Conservation (phyloP, 2,329 filamentous ascomycete genomes). For the Ophiostoma piceae region DNA sequence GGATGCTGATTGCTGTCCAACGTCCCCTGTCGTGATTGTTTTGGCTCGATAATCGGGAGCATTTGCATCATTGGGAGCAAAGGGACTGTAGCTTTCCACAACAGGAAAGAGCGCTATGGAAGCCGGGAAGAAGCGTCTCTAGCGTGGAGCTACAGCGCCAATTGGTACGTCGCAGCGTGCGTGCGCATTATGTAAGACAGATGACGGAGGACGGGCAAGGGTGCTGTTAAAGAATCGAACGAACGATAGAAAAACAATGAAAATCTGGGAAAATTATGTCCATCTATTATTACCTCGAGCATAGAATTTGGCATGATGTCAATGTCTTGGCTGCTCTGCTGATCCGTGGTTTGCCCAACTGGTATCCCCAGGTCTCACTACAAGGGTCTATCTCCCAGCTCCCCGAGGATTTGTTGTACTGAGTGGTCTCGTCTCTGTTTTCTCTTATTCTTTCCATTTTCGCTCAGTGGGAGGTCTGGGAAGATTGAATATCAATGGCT, state of each 20-base stretch:
- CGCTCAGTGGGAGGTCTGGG: background rate
- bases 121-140: conserved; percentile 16
- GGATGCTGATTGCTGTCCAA: background rate
- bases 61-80: background rate
- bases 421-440: background rate
- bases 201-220: background rate
- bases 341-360: background rate
- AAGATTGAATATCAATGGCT: background rate
- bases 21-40: background rate
- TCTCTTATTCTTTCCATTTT: conserved; percentile 5
- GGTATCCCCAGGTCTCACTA: conserved; percentile 2
- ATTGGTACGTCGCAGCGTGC: conserved; percentile 1
- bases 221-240: background rate
- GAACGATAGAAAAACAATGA: background rate
- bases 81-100: background rate
- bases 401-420: background rate
- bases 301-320: conserved; percentile 10
- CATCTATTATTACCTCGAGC: background rate
- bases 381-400: background rate
- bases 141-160: conserved; percentile 12
- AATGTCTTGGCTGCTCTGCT: conserved; percentile 9
- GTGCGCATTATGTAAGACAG: conserved; percentile 8
- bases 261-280: background rate
- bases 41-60: background rate
- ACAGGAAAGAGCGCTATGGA: conserved; percentile 15